Conservation (phyloP, 2,329 filamentous ascomycete genomes). For the Hymenoscyphus salicellus region DNA sequence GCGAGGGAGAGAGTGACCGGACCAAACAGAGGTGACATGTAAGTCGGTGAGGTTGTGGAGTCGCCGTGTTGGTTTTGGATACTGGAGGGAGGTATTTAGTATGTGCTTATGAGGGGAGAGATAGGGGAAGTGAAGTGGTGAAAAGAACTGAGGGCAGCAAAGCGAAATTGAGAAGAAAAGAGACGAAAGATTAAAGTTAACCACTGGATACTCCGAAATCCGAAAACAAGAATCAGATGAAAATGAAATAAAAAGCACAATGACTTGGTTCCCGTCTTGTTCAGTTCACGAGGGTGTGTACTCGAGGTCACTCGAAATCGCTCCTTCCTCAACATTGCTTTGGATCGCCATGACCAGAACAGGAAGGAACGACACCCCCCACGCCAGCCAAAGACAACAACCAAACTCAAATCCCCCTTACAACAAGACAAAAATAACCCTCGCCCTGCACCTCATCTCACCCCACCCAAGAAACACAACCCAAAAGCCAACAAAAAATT, state of each 20-base stretch:
- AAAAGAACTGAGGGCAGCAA: not conserved
- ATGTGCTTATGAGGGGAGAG: not conserved
- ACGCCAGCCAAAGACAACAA: too few relatives aligned
- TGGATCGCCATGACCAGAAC: too few relatives aligned
- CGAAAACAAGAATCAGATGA: not conserved
- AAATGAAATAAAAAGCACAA: not conserved
- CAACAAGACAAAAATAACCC: not conserved
- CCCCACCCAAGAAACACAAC: not conserved
- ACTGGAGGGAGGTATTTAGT: conserved; percentile 35
- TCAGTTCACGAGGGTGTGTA: too few relatives aligned
- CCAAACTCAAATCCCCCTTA: not conserved
- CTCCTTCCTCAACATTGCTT: too few relatives aligned
- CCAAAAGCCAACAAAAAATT: not conserved
- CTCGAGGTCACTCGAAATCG: too few relatives aligned
- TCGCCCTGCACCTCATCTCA: not conserved
- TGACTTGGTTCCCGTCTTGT: too few relatives aligned
- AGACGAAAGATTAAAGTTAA: not conserved
- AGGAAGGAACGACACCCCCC: too few relatives aligned
- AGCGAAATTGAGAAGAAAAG: not conserved
- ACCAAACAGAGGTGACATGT: conserved; percentile 48
- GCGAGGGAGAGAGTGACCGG: conserved; percentile 28
- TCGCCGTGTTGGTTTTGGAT: conserved; percentile 65
- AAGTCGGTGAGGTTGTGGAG: conserved; percentile 53
- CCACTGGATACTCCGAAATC: too few relatives aligned
- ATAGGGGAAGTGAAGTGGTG: not conserved